These are phyloP conservation scores for Jaltomata sinuosa DNA, from an alignment of 257 asterid genomes.

Conservation along the genomic window DNA sequence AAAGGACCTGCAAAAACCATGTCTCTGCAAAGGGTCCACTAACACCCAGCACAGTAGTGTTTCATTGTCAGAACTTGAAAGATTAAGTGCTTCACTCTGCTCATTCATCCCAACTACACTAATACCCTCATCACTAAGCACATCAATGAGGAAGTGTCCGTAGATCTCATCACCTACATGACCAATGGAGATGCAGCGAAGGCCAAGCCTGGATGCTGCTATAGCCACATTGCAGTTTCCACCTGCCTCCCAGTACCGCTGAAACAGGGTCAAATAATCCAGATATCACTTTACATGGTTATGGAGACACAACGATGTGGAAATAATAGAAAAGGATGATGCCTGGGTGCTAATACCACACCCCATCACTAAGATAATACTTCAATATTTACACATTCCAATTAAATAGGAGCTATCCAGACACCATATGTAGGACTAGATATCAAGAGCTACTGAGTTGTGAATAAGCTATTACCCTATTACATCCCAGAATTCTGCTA, in stretches of 20 bases:
- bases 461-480: not conserved
- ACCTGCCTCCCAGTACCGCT: constrained; percentile 97
- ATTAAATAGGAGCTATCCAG: not conserved
- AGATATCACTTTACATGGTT: not conserved
- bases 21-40: constrained; percentile 86
- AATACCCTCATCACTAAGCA: constrained; percentile 70
- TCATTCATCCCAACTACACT: constrained; percentile 53
- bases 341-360: not conserved
- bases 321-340: not conserved
- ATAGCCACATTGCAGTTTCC: constrained; percentile 96
- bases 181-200: constrained; percentile 56
- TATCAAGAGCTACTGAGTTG: not conserved
- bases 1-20: constrained; percentile 87
- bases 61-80: constrained; percentile 30
- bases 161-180: constrained; percentile 79
- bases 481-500: not conserved
- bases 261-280: constrained; percentile 16
- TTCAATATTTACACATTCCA: not conserved
- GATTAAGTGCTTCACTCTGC: constrained; percentile 27
- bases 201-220: constrained; percentile 97
- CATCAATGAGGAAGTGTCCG: constrained; percentile 74
- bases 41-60: constrained; percentile 94
- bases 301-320: not conserved
- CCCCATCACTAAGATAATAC: not conserved
- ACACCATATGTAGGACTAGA: not conserved